Conservation (phyloP, 1,284 basidiomycete genomes). For the Mrakiaceae sp. region DNA sequence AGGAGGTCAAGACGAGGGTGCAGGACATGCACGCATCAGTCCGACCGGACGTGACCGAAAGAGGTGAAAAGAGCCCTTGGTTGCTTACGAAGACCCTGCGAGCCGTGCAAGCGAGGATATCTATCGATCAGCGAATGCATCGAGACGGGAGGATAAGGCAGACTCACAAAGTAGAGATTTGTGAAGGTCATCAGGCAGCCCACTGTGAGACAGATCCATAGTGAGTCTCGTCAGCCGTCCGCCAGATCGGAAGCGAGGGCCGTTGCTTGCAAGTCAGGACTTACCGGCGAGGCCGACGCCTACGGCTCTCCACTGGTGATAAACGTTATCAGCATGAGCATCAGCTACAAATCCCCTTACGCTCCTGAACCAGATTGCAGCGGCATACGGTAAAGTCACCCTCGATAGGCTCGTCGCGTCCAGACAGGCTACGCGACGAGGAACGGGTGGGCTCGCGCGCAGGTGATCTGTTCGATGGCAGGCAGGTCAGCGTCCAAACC, state of each 20-base stretch:
- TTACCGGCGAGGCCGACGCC: slow-evolving; percentile 29
- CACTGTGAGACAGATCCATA: slow-evolving; percentile 20
- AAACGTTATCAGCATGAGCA: neutral
- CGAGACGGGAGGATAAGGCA: too few species aligned
- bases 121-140: too few species aligned
- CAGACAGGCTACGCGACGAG: too few species aligned
- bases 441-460: too few species aligned
- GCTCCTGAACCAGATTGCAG: neutral
- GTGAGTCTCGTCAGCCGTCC: neutral
- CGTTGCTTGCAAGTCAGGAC: neutral
- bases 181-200: slow-evolving; percentile 25
- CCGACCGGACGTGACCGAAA: too few species aligned
- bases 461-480: too few species aligned
- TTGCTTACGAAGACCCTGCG: too few species aligned
- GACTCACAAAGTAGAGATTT: slow-evolving; percentile 33
- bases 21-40: neutral
- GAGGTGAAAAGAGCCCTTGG: too few species aligned
- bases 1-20: slow-evolving; percentile 21
- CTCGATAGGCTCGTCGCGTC: slow-evolving; percentile 20
- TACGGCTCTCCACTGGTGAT: slow-evolving; percentile 27
- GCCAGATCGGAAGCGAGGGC: neutral
- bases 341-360: neutral
- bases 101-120: too few species aligned
- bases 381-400: slow-evolving; percentile 27
- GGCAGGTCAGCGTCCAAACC: too few species aligned